Evolutionary conservation across 2,329 filamentous ascomycete species (phyloP), one percentile per base, ranked within the genome.

Genomic region (Penicillium sp.): DNA sequence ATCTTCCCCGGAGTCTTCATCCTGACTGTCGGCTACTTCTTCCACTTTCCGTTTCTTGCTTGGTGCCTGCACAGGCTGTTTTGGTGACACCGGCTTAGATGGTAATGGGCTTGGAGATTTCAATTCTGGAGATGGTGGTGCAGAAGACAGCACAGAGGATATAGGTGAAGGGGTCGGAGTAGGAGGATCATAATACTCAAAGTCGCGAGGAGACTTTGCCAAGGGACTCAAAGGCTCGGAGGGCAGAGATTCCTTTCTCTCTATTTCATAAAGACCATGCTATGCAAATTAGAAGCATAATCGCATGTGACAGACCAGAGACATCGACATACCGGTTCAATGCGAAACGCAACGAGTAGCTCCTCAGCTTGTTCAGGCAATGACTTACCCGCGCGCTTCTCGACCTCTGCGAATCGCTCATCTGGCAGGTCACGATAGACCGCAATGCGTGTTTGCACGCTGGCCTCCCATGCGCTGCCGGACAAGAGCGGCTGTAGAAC

Each of bases 391-490:
- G 84, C 81, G 38, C 83, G 72, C 72, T 89, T 91, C 67, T 89
- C 82, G 11, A 91, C 75, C 49, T 86, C 86, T 11, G 81, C 84
- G 63, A 89, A 79, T 56, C 84, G 81, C 15, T 51, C 53, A 15
- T 61, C 55, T 60, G 79, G 82, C 83, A 85, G 92, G 75, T 96
- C 91, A 66, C 89, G 83, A 72, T 94, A 96, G 34, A 96, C 74
- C 25, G 88, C 87, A 59, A 96, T 72, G 53, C 91, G 82, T 41
- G 86, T 89, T 60, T 85, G 84, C 38, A 96, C 79, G 33, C 86
- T 88, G 61, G 85, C 86, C 59, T 96, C 92, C 92, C 92, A 97
- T 41, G 89, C 84, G 21, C 81, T 81, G 15, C 89, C 87, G 55
- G 88, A 88, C 60, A 97, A 81, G 40, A 90, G 86, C 16, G 92